A percentile compares a stretch with the other conserved stretches of the same genome.
Evolutionary conservation across 768 basidiomycete species (phyloP).

Genomic region (Sarcomyxa edulis): DNA sequence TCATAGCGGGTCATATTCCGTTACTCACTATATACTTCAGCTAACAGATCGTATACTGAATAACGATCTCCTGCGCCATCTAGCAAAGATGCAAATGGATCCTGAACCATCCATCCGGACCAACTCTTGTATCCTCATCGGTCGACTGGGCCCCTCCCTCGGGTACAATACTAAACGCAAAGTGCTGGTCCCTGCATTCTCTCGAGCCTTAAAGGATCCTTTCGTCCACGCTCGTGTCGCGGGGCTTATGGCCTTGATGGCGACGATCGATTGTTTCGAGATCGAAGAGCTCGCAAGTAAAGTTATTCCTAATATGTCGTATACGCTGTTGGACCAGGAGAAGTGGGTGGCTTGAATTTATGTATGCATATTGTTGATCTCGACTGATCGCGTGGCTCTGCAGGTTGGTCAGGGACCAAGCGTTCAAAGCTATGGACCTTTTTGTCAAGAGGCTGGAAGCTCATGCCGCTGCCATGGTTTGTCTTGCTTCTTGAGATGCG

Average conservation of each 20-base stretch:
- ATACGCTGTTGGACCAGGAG: conserved; percentile 83
- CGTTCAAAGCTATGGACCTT: conserved; percentile 87
- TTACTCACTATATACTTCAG: no score
- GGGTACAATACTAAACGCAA: conserved; percentile 90
- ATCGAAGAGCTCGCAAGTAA: conserved; percentile 83
- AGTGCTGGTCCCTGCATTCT: conserved; percentile 95
- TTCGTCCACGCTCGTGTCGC: conserved; percentile 94
- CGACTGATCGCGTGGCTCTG: no score
- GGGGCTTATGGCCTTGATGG: conserved; percentile 93
- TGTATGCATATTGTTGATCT: neutral
- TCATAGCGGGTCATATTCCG: conserved; percentile 1
- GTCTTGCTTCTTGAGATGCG: conserved; percentile 10
- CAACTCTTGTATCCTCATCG: conserved; percentile 95
- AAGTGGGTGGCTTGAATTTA: conserved; percentile 61
- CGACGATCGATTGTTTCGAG: conserved; percentile 86
- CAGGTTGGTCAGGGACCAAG: conserved; percentile 92
- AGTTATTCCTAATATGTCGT: conserved; percentile 83
- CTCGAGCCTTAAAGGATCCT: conserved; percentile 80
- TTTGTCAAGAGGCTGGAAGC: conserved; percentile 81
- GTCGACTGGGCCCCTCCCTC: conserved; percentile 79
- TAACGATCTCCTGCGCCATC: conserved; percentile 89
- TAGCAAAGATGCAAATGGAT: conserved; percentile 92
- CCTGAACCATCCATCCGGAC: conserved; percentile 93
- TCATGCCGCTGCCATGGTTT: conserved; percentile 80
- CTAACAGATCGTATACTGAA: conserved; percentile 89